Base-by-base conservation (phyloP, 164 flowering plant genomes). In the Liquidambar formosana region DNA sequence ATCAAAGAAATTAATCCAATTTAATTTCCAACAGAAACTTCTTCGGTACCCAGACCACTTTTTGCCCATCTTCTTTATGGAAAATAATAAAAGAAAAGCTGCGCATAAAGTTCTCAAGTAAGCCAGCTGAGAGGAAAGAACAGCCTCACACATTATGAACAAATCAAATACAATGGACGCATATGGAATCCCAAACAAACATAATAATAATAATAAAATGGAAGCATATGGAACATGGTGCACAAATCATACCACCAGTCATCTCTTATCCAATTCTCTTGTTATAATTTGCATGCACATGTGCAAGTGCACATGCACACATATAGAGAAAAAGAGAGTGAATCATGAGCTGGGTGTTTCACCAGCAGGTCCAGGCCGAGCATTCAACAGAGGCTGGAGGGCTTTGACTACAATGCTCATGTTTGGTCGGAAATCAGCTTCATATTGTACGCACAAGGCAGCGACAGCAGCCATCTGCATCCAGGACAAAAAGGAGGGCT, bases 391-490 rank as follows among this genome's bases (percentile, higher is more conserved):
- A 4, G 96, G 94, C 76, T 89, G 94, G 46, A 91, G 88, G 28
- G 94, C 93, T 72, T 89, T 91, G 57, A 89, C 94, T 0, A 91
- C 97, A 16, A 91, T 91, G 81, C 94, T 91, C 94, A 89, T 91
- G 83, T 89, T 91, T 51, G 97, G 97, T 75, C 97, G 77, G 72
- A 91, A 89, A 78, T 91, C 94, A 64, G 97, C 88, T 81, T 91
- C 97, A 69, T 86, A 91, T 75, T 91, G 97, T 63, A 91, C 90
- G 57, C 94, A 91, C 71, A 91, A 70, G 4, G 97, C 97, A 81
- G 97, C 97, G 67, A 89, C 97, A 10, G 94, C 94, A 78, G 97
- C 97, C 86, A 91, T 75, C 94, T 91, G 83, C 45, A 53, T 51
- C 65, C 43, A 43, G 57, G 61, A 28, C 67, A 47, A 41, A 19